Conservation (phyloP, 2,329 filamentous ascomycete genomes). For the Epichloe scottii region DNA sequence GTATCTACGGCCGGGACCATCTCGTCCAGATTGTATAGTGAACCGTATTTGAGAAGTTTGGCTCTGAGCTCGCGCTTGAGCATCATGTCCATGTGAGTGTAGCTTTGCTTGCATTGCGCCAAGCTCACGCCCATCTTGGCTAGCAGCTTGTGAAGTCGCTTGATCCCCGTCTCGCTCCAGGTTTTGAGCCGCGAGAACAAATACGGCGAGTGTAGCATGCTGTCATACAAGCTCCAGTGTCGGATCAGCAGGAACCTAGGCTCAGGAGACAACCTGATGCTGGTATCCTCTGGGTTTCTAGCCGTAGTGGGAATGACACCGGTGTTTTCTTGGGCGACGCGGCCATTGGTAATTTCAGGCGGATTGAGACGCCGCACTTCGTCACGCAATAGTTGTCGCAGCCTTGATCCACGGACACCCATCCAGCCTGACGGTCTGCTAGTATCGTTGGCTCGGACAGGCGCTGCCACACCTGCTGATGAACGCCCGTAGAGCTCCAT, state of each 20-base stretch:
- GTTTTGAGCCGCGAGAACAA: constrained; percentile 84
- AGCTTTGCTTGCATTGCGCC: constrained; percentile 87
- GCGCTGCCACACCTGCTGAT: constrained; percentile 61
- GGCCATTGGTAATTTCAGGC: constrained; percentile 51
- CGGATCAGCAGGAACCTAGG: constrained; percentile 84
- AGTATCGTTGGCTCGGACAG: constrained; percentile 41
- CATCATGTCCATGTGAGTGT: constrained; percentile 97
- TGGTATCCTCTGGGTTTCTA: constrained; percentile 77
- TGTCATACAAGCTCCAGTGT: constrained; percentile 96
- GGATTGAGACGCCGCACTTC: constrained; percentile 92
- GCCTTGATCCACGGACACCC: constrained; percentile 67
- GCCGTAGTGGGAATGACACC: constrained; percentile 86
- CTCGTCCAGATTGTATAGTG: constrained; percentile 85
- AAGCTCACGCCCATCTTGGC: constrained; percentile 97
- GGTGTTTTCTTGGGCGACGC: constrained; percentile 50
- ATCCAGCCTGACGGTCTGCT: constrained; percentile 60
- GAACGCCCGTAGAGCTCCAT: constrained; percentile 84
- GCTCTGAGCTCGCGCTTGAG: constrained; percentile 77
- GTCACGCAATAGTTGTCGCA: constrained; percentile 76
- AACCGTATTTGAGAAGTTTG: constrained; percentile 81
- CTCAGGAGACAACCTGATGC: constrained; percentile 85
- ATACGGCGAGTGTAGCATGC: constrained; percentile 95
- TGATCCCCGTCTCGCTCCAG: constrained; percentile 82
- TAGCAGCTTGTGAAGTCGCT: constrained; percentile 81
- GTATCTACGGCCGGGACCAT: constrained; percentile 72